Percentiles rank a stretch among this genome's conserved stretches.
phyloP scores from a whole-genome alignment of 176 grass and related monocot genomes.

The Triticum timopheevii region DNA sequence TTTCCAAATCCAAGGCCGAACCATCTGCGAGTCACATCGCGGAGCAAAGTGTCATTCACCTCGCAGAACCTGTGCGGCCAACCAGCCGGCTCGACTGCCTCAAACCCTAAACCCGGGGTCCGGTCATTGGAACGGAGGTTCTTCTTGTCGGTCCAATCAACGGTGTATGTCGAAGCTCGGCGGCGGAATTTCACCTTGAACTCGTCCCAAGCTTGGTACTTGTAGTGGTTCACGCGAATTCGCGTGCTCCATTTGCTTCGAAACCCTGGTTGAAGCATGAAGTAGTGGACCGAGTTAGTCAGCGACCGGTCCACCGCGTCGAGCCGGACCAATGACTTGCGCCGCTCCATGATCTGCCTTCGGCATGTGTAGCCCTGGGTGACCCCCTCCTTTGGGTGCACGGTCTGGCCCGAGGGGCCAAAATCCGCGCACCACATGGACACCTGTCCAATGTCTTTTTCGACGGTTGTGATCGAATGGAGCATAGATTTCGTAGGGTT shows the following conservation, averaged over 20 bases:
- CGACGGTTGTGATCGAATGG: background rate
- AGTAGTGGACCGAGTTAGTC: constrained; percentile 63
- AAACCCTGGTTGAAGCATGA: constrained; percentile 28
- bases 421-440: constrained; percentile 49
- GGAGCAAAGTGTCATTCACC: constrained; percentile 43
- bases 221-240: constrained; percentile 69
- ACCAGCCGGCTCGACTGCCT: constrained; percentile 44
- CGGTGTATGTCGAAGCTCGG: constrained; percentile 48
- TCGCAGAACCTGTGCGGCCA: constrained; percentile 62
- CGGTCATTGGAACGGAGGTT: constrained; percentile 54
- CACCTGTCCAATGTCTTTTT: constrained; percentile 41
- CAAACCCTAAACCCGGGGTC: constrained; percentile 53
- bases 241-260: background rate
- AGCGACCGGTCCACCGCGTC: constrained; percentile 27
- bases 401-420: constrained; percentile 43
- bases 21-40: constrained; percentile 38
- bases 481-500: constrained; percentile 39
- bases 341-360: constrained; percentile 40
- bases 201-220: constrained; percentile 82
- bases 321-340: constrained; percentile 62
- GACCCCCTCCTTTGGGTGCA: constrained; percentile 42
- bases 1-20: constrained; percentile 24
- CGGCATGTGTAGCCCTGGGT: constrained; percentile 69
- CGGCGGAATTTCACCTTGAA: constrained; percentile 67
- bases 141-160: constrained; percentile 48